Evolutionary conservation across 192 early-diverging fungal genomes (phyloP).

Genomic region (Piromyces sp.): DNA sequence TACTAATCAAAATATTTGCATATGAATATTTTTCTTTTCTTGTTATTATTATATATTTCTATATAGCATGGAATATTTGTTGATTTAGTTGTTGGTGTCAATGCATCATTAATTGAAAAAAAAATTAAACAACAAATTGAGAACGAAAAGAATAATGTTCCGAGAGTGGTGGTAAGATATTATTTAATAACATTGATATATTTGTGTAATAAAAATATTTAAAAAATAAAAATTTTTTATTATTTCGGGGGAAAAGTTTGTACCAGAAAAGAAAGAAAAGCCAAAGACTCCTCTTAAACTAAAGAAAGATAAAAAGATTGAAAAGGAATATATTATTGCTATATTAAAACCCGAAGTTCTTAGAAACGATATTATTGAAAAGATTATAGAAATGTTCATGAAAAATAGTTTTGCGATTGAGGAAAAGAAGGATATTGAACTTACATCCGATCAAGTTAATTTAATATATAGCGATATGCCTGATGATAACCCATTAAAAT

Average conservation of each 20-base stretch:
- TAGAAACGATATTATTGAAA: background rate
- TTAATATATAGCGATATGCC: background rate
- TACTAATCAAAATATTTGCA: too few relatives aligned
- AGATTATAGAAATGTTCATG: background rate
- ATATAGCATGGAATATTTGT: slow-evolving; percentile 35
- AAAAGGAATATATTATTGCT: background rate
- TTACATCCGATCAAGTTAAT: background rate
- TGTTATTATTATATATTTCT: too few relatives aligned
- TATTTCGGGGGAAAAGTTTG: background rate
- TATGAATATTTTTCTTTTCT: too few relatives aligned
- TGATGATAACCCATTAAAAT: background rate
- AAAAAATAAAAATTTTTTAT: too few relatives aligned
- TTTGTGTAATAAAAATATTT: too few relatives aligned
- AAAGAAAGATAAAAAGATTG: background rate
- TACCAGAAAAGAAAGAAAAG: background rate
- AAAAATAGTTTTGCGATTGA: background rate
- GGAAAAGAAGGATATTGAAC: background rate
- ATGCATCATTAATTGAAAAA: slow-evolving; percentile 32
- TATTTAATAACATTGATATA: too few relatives aligned
- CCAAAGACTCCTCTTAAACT: background rate
- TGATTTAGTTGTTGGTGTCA: slow-evolving; percentile 32
- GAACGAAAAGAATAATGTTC: slow-evolving; percentile 8
- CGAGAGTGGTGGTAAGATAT: background rate
- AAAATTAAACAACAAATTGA: slow-evolving; percentile 35
- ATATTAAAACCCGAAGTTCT: background rate